These are phyloP conservation scores for Tulasnella sp. DNA, from an alignment of 768 basidiomycete genomes.

Conservation along the genomic window DNA sequence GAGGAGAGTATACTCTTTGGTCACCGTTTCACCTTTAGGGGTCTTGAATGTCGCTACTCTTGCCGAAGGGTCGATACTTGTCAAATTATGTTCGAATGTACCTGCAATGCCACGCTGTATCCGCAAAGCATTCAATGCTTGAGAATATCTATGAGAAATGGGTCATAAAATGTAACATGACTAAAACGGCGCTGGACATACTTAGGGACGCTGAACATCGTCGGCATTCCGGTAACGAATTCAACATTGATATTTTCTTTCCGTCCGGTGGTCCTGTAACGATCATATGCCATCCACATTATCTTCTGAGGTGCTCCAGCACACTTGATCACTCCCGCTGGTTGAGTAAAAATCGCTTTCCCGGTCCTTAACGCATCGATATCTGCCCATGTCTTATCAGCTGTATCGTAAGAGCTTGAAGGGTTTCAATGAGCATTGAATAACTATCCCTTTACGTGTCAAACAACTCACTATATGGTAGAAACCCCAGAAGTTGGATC, in stretches of 20 bases:
- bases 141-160: constrained; percentile 42
- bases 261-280: constrained; percentile 49
- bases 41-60: constrained; percentile 78
- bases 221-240: constrained; percentile 83
- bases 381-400: constrained; percentile 79
- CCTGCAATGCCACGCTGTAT: constrained; percentile 68
- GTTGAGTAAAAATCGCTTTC: constrained; percentile 89
- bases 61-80: constrained; percentile 53
- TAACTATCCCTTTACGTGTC: no score
- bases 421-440: no score
- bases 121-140: constrained; percentile 67
- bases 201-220: constrained; percentile 95
- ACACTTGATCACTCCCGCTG: constrained; percentile 85
- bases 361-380: constrained; percentile 64
- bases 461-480: no score
- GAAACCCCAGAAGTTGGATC: constrained; percentile 72
- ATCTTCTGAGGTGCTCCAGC: constrained; percentile 56
- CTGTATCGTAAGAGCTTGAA: constrained; percentile 74
- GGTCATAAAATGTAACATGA: neutral
- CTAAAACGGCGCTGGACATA: neutral
- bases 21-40: constrained; percentile 50
- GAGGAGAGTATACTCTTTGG: constrained; percentile 66
- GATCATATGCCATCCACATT: constrained; percentile 96
- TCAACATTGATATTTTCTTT: constrained; percentile 46
- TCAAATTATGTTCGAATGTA: constrained; percentile 70